Evolutionary conservation across 371 early-diverging fungal genomes (phyloP).

Genomic region (Circinella minor): DNA sequence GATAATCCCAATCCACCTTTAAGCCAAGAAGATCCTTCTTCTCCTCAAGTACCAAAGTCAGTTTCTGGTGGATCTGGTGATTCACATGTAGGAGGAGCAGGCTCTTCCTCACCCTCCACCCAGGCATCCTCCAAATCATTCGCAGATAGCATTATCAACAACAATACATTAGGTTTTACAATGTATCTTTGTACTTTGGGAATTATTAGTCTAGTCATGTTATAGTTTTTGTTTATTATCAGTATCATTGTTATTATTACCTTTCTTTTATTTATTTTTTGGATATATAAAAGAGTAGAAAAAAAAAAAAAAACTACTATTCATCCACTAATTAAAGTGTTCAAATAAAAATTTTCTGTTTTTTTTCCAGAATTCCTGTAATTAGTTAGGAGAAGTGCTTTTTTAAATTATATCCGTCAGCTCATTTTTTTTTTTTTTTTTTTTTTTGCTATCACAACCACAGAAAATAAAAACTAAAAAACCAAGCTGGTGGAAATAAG

Average conservation of each 20-base stretch:
- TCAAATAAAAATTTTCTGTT: no score
- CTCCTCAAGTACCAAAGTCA: background rate
- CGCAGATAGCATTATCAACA: background rate
- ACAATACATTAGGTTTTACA: background rate
- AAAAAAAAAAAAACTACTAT: background rate
- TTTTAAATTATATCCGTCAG: no score
- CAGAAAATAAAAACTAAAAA: no score
- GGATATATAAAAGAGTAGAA: background rate
- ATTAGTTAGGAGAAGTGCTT: no score
- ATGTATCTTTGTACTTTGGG: background rate
- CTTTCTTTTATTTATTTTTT: background rate
- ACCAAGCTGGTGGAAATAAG: no score
- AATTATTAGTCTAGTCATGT: background rate
- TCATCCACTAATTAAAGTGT: no score
- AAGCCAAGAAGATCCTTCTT: background rate
- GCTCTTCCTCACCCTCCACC: background rate
- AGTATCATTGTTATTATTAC: background rate
- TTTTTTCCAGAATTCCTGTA: no score
- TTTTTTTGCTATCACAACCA: no score
- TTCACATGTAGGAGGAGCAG: background rate
- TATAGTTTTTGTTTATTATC: background rate
- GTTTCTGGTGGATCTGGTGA: background rate
- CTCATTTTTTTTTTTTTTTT: no score
- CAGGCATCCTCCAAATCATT: background rate
- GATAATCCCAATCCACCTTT: conserved; percentile 22